Evolutionary conservation across 768 basidiomycete species (phyloP), one percentile per base, ranked within the genome.

Genomic region (Mrakia frigida): DNA sequence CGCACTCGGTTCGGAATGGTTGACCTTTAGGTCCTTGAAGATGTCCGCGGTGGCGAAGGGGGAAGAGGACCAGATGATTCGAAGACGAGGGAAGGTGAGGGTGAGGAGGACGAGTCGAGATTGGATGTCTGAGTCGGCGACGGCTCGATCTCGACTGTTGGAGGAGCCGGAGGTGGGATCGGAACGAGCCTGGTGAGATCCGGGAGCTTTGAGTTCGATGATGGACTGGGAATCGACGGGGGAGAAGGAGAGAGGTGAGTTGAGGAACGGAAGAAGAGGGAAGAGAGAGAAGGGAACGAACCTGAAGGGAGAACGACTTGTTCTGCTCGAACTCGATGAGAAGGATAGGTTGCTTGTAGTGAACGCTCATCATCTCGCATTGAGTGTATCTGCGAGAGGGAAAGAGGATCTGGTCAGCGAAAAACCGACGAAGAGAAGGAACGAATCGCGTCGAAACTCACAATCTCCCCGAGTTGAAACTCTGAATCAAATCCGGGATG

Each of bases 321-420:
- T 97, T 92, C 84, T 98, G 94, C 82, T 98, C 96, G 78, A 98
- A 98, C 82, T 99, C 95, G 80, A 98, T 97, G 14, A 98, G 86
- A 23, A 99, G 85, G 72, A 99, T 87, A 0, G 96, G 95, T 28
- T 91, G 89, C 83, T 94, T 97, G 85, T 99, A 98, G 82, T 98
- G 92, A 23, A 90, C 90, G 0, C 92, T 94, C 96, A 99, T 98
- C 31, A 93, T 82, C 83, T 98, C 96, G 84, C 96, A 98, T 81
- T 99, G 97, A 0, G 94, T 92, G 82, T 96, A 97, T 77, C 96
- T 98, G 79, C 3, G 31, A 63, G 28, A 60, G 33, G 4, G 18
- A 25, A 70, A 35, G 50, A 10, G 50, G n/a, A 25, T 14, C 25
- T 0, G 43, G 65, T 65, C 37, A 69, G 31, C 46, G 21, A 31